Evolutionary conservation across 108 stramenopile genomes (phyloP), one percentile per base, ranked within the genome.

Genomic region (Discostella pseudostelligera): DNA sequence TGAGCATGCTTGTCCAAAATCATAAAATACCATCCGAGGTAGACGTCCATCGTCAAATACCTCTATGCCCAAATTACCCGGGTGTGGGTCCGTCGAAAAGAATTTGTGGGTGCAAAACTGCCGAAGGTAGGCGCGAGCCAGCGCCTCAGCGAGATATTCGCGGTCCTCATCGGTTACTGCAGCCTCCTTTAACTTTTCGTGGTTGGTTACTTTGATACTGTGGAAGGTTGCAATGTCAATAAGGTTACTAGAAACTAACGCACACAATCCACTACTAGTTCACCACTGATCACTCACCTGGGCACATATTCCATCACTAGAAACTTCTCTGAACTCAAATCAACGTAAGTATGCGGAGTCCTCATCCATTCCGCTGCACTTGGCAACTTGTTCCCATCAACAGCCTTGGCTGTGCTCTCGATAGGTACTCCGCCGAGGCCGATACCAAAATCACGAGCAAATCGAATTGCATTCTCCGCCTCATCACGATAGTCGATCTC

Each of bases 401-500:
- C 58, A 16, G 89, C 73, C 44, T 83, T 79, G 11, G 85, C 83
- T 20, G 78, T 74, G 16, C 60, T 44, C 19, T 63, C 64, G 3
- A 82, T 51, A 35, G 53, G 46, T 63, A 70, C 50, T 50, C 96
- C 87, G 36, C 87, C 91, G 14, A 87, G 64, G 12, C 84, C 88
- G 8, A 93, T 53, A 5, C 89, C 93, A 78, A 96, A 97, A 65
- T 96, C 88, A 46, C 68, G 67, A 8, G 85, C 82, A 72, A 97
- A 96, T 16, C 92, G 80, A 22, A 82, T 67, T 16, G 82, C 87
- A 83, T 97, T 96, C 4, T 80, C 85, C 13, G 93, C 95, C 78
- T 97, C 97, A 48, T 92, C 94, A 13, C 91, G 80, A 69, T 97
- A 97, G 77, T 97, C 96, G 59, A 97, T 97, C 66, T 97, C 97